Conservation (phyloP, 2,329 filamentous ascomycete genomes). For the Colletotrichum lupini region DNA sequence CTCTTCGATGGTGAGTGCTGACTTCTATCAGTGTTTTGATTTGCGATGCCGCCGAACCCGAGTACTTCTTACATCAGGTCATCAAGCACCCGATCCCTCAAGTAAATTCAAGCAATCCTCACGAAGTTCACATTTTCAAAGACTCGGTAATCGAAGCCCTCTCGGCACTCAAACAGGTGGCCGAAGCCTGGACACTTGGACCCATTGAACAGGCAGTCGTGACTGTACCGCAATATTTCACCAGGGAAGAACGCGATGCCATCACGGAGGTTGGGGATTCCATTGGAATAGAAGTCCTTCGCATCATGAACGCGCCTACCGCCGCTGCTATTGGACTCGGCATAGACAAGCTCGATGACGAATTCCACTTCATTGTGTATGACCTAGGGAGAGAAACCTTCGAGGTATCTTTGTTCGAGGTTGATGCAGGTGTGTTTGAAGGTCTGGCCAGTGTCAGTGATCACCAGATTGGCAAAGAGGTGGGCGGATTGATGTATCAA, state of each 20-base stretch:
- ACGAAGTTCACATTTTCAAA: neutral
- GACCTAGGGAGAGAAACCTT: conserved; percentile 1
- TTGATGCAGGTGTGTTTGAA: neutral
- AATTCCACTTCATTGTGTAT: neutral
- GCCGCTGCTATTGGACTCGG: neutral
- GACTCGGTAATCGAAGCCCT: neutral
- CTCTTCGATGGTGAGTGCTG: neutral
- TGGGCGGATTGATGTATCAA: neutral
- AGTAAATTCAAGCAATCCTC: too few species aligned
- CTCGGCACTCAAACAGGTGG: neutral
- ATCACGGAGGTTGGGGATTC: neutral
- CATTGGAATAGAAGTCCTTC: neutral
- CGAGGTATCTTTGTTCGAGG: neutral
- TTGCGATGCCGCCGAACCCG: neutral
- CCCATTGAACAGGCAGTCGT: neutral
- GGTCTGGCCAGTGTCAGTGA: neutral
- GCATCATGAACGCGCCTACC: neutral
- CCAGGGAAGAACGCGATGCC: neutral
- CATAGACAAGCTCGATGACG: neutral
- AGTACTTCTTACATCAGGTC: neutral
- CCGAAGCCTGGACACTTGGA: neutral
- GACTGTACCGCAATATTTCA: neutral
- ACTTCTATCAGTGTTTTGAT: neutral
- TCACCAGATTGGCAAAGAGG: neutral
- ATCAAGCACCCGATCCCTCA: neutral